A percentile compares a stretch with the other conserved stretches of the same genome.
Evolutionary conservation across 257 asterid genomes (phyloP).

Genomic region (Ocimum tenuiflorum): DNA sequence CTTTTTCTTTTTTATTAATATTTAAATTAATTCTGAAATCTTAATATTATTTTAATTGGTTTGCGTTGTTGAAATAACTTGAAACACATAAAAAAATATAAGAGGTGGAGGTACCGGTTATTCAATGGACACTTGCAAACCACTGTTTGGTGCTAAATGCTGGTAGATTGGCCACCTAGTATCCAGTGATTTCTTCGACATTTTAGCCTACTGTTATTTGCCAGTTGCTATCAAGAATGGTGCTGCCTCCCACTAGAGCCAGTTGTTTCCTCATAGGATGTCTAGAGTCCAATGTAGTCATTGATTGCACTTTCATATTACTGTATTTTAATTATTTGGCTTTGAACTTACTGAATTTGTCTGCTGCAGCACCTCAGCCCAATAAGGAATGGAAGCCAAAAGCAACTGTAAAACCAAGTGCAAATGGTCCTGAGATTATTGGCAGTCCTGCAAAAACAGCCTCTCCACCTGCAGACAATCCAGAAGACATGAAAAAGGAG

Average conservation of each 20-base stretch:
- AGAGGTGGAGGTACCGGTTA: neutral
- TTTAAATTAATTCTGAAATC: neutral
- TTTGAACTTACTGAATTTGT: conserved; percentile 24
- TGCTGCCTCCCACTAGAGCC: conserved; percentile 7
- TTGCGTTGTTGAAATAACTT: neutral
- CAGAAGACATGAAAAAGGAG: conserved; percentile 42
- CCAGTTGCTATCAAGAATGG: neutral
- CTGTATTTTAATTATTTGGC: neutral
- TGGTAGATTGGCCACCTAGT: neutral
- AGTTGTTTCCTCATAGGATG: neutral
- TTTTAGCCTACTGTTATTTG: neutral
- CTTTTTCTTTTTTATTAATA: too few relatives aligned
- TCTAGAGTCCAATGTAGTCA: neutral
- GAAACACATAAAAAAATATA: neutral
- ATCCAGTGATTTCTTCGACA: neutral
- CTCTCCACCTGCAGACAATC: conserved; percentile 40
- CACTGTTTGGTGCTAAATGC: neutral
- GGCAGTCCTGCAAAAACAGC: conserved; percentile 47
- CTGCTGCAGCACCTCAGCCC: conserved; percentile 53
- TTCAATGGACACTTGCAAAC: neutral
- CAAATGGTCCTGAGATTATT: conserved; percentile 48
- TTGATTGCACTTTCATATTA: neutral
- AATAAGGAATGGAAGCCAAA: conserved; percentile 97
- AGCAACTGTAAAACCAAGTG: conserved; percentile 47
- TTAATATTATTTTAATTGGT: neutral